Conservation (phyloP, 345 rosid genomes). For the Gossypium turneri region DNA sequence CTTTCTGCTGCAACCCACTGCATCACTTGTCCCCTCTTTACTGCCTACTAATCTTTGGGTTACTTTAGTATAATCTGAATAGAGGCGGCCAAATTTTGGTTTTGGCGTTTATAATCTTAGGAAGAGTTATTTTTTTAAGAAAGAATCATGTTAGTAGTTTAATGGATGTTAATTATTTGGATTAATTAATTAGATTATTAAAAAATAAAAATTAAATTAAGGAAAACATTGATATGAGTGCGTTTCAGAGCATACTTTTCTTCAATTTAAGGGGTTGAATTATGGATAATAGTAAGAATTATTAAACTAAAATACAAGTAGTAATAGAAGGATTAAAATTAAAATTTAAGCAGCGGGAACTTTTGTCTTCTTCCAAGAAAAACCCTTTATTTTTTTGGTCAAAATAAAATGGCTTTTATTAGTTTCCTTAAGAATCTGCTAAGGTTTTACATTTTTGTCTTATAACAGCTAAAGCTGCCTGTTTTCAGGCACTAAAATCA, state of each 20-base stretch:
- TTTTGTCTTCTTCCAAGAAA: constrained; percentile 34
- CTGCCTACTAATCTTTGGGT: neutral
- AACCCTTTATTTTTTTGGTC: constrained; percentile 4
- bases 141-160: too few relatives aligned
- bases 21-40: neutral
- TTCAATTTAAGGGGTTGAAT: too few relatives aligned
- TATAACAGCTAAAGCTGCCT: constrained; percentile 18
- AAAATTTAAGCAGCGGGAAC: neutral
- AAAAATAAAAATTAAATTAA: too few relatives aligned
- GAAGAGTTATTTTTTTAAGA: too few relatives aligned
- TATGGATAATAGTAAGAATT: too few relatives aligned
- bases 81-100: neutral
- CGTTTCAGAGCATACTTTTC: too few relatives aligned
- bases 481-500: constrained; percentile 6
- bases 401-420: neutral
- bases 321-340: too few relatives aligned
- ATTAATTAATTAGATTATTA: too few relatives aligned
- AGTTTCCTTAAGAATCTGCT: constrained; percentile 16
- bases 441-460: constrained; percentile 15
- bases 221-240: too few relatives aligned
- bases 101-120: too few relatives aligned
- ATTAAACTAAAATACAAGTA: too few relatives aligned
- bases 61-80: neutral
- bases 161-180: too few relatives aligned
- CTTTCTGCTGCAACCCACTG: constrained; percentile 11